Percentiles rank a stretch among this genome's conserved stretches.
Evolutionary conservation across 2,329 filamentous ascomycete species (phyloP).

Genomic region (Thelonectria rubi): DNA sequence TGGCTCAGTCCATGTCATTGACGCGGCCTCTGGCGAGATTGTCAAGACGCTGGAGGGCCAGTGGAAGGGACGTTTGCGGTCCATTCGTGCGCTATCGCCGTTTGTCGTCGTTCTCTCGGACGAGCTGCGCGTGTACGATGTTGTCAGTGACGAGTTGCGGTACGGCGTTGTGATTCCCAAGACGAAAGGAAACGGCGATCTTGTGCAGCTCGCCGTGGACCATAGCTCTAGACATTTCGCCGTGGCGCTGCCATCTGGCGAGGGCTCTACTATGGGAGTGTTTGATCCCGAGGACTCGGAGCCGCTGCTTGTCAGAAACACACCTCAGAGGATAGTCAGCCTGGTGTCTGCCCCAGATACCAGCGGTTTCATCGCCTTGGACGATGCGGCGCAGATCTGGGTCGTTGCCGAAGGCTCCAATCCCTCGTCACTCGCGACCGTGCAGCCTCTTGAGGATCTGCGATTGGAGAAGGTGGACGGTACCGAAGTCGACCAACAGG

Average conservation of each 20-base stretch:
- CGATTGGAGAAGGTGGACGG: slow-evolving; percentile 54
- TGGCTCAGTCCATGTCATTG: slow-evolving; percentile 78
- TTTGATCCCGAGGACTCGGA: slow-evolving; percentile 70
- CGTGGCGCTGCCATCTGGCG: slow-evolving; percentile 60
- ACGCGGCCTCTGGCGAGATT: slow-evolving; percentile 73
- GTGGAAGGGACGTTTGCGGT: slow-evolving; percentile 70
- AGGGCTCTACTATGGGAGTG: slow-evolving; percentile 67
- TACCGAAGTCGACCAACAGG: slow-evolving; percentile 39
- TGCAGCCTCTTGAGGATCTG: slow-evolving; percentile 65
- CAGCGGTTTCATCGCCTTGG: slow-evolving; percentile 78
- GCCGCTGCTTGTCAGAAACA: slow-evolving; percentile 66
- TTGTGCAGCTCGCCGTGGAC: slow-evolving; percentile 78
- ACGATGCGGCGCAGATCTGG: slow-evolving; percentile 78
- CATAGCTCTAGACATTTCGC: slow-evolving; percentile 71
- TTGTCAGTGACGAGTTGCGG: slow-evolving; percentile 78
- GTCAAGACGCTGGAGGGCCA: slow-evolving; percentile 73
- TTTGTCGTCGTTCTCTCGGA: slow-evolving; percentile 80
- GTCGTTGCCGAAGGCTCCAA: slow-evolving; percentile 68
- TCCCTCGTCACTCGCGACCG: slow-evolving; percentile 60
- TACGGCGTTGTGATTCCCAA: slow-evolving; percentile 69
- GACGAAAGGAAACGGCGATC: slow-evolving; percentile 50
- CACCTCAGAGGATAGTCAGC: slow-evolving; percentile 69
- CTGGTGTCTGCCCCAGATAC: slow-evolving; percentile 71
- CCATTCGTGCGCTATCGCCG: slow-evolving; percentile 76
- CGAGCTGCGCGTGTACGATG: slow-evolving; percentile 81